A percentile compares a stretch with the other conserved stretches of the same genome.
Conservation (phyloP, 208 protist genomes). For the Spongospora subterranea region DNA sequence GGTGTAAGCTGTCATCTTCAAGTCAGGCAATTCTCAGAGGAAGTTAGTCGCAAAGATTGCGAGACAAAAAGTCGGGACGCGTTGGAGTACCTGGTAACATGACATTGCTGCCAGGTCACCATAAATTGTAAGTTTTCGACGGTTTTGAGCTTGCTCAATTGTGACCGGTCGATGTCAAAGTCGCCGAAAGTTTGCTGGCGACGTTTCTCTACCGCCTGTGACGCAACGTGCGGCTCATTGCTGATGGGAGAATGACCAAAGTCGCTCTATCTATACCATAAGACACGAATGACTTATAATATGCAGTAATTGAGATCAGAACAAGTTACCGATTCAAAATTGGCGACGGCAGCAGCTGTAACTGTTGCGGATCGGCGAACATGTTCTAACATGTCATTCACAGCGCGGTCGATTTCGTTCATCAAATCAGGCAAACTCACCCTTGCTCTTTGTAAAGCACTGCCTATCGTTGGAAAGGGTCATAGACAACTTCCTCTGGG, state of each 20-base stretch:
- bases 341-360: background rate
- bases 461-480: background rate
- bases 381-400: background rate
- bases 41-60: background rate
- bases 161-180: background rate
- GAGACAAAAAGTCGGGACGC: background rate
- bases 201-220: too few relatives aligned
- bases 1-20: background rate
- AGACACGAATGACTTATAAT: too few relatives aligned
- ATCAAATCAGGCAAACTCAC: background rate
- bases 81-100: background rate
- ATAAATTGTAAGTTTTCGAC: background rate
- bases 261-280: too few relatives aligned
- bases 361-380: background rate
- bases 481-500: background rate
- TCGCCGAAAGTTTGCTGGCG: background rate
- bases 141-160: background rate
- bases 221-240: background rate
- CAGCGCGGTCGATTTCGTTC: background rate
- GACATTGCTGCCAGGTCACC: background rate
- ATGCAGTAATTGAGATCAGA: too few relatives aligned
- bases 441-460: background rate
- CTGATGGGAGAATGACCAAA: background rate
- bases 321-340: background rate
- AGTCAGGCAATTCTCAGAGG: background rate